These are phyloP conservation scores for Bolboschoenoplectus hybrid DNA, from an alignment of 202 grass and related monocot species.

Conservation along the genomic window DNA sequence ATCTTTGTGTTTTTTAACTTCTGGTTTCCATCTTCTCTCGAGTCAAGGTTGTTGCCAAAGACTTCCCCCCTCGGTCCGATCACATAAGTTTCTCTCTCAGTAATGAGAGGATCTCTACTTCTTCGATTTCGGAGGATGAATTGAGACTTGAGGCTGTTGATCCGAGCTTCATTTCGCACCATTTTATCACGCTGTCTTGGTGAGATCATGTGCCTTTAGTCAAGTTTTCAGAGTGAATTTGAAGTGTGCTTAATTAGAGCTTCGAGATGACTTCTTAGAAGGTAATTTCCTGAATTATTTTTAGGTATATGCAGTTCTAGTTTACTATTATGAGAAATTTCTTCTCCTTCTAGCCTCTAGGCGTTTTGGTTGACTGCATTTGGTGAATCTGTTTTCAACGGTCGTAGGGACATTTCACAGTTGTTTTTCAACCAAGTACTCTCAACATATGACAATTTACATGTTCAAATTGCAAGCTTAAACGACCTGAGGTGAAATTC, in stretches of 20 bases:
- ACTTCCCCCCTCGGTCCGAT: slow-evolving; percentile 23
- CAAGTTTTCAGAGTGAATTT: slow-evolving; percentile 23
- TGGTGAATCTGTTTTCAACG: slow-evolving; percentile 18
- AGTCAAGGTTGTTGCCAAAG: not conserved
- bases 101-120: not conserved
- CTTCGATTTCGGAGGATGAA: not conserved
- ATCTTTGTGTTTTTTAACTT: not conserved
- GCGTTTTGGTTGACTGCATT: not conserved
- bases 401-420: not conserved
- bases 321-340: slow-evolving; percentile 25
- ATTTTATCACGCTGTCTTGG: not conserved
- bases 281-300: slow-evolving; percentile 29
- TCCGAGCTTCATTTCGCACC: not conserved
- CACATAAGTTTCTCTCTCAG: not conserved
- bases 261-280: not conserved
- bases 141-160: not conserved
- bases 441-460: not conserved
- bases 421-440: not conserved
- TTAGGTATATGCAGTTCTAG: slow-evolving; percentile 5
- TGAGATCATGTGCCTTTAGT: not conserved
- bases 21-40: not conserved
- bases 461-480: not conserved
- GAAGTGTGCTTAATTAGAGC: not conserved
- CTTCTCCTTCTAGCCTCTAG: slow-evolving; percentile 19
- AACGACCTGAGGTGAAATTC: not conserved